Evolutionary conservation across 2,329 filamentous ascomycete species (phyloP), one percentile per base, ranked within the genome.

Genomic region (Apiospora aurea): DNA sequence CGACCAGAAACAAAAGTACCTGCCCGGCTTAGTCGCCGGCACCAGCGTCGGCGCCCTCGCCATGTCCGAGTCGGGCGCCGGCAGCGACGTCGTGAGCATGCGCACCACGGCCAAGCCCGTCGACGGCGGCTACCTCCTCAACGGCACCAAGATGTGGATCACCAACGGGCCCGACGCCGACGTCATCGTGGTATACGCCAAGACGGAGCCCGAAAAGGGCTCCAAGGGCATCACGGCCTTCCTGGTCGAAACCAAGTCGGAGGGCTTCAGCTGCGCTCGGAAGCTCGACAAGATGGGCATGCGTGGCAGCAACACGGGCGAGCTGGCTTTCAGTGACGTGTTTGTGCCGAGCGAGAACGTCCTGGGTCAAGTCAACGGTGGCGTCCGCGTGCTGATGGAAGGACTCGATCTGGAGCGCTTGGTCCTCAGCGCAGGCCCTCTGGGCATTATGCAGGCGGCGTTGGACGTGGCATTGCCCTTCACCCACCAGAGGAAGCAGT

Each of bases 231-330:
- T 99, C 81, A 97, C 96, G 0, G 96, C 96, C 10, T 98, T 98
- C 84, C 88, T 99, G 46, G 93, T 98, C 51, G 92, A 97, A 76
- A 90, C 88, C 4, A 87, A 86, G 71, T 78, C 88, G 47, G 83
- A 90, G 49, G 96, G 96, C 61, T 98, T 98, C 85, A 93, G 91
- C 74, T 95, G 94, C 78, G 91, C 94, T 8, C 89, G 94, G 74
- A 98, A 98, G 84, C 90, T 98, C 24, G 96, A 98, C 87, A 98
- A 99, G 85, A 92, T 99, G 82, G 96, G 96, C 76, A 99, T 99
- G 96, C 90, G 96, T 72, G 96, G 96, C 72, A 96, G 93, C 76
- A 98, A 98, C 83, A 98, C 96, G 0, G 96, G 96, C 78, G 96
- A 98, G 83, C 89, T 98, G 34, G 89, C 96, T 71, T 97, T 98